These are phyloP conservation scores for Apiotrichum siamense DNA, from an alignment of 1,284 basidiomycete genomes.

Conservation along the genomic window DNA sequence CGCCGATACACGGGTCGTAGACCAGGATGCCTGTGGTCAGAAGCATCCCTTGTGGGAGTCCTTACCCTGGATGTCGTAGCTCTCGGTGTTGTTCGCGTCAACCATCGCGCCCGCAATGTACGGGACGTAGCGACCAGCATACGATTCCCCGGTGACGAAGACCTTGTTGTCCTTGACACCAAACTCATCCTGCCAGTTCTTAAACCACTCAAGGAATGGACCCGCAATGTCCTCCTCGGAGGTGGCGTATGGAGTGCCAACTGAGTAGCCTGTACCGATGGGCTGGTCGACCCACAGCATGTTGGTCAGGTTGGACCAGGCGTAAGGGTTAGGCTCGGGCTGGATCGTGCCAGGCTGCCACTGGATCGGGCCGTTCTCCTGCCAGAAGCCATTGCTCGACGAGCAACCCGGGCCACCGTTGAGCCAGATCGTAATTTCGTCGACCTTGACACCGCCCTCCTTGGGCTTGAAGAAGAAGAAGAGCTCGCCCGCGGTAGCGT, in stretches of 20 bases:
- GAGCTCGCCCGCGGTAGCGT: constrained; percentile 1
- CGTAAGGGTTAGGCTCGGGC: constrained; percentile 62
- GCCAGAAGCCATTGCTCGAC: constrained; percentile 66
- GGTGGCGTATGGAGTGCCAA: constrained; percentile 60
- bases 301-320: constrained; percentile 66
- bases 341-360: constrained; percentile 63
- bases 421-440: constrained; percentile 29
- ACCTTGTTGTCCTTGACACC: constrained; percentile 26
- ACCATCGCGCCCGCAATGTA: constrained; percentile 42
- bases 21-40: constrained; percentile 21
- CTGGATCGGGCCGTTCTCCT: constrained; percentile 73
- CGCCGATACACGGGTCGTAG: constrained; percentile 26
- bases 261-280: constrained; percentile 72
- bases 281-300: constrained; percentile 57
- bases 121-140: constrained; percentile 47
- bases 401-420: constrained; percentile 52
- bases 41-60: neutral
- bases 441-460: constrained; percentile 13
- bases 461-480: constrained; percentile 24
- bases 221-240: constrained; percentile 40
- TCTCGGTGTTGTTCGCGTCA: constrained; percentile 20
- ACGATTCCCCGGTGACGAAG: constrained; percentile 36
- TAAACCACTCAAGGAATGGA: constrained; percentile 33
- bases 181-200: constrained; percentile 20
- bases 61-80: constrained; percentile 12